These are phyloP conservation scores for Saccharomycopsis capsularis DNA, from an alignment of 805 yeast genomes.

Conservation along the genomic window DNA sequence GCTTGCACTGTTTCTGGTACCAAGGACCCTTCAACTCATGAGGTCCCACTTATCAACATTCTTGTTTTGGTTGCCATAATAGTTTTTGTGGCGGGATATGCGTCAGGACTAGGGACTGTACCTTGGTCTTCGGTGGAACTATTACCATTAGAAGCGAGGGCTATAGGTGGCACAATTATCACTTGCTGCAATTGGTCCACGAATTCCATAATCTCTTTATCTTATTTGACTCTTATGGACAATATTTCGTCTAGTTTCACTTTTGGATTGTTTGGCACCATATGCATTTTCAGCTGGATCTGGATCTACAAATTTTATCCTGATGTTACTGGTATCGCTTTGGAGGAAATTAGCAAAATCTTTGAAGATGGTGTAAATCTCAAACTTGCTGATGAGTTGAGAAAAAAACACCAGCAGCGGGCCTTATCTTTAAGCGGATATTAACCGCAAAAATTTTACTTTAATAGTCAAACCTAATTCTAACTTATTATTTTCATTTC, in stretches of 20 bases:
- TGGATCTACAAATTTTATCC: slow-evolving; percentile 36
- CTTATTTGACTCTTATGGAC: slow-evolving; percentile 31
- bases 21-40: neutral
- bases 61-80: slow-evolving; percentile 30
- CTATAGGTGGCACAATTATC: slow-evolving; percentile 37
- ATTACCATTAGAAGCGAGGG: slow-evolving; percentile 35
- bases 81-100: slow-evolving; percentile 36
- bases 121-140: slow-evolving; percentile 43
- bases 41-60: neutral
- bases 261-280: slow-evolving; percentile 30
- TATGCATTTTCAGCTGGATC: slow-evolving; percentile 33
- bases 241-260: slow-evolving; percentile 29
- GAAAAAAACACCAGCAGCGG: too few relatives aligned
- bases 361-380: slow-evolving; percentile 37
- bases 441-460: too few relatives aligned
- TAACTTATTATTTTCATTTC: too few relatives aligned
- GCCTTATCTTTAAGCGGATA: too few relatives aligned
- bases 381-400: slow-evolving; percentile 20
- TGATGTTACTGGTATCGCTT: slow-evolving; percentile 38
- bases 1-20: neutral
- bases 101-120: slow-evolving; percentile 37
- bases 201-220: slow-evolving; percentile 32
- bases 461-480: too few relatives aligned
- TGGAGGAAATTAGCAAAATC: slow-evolving; percentile 36
- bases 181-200: slow-evolving; percentile 38